Evolutionary conservation across 1,284 basidiomycete species (phyloP), one percentile per base, ranked within the genome.

Genomic region (Moesziomyces sp.): DNA sequence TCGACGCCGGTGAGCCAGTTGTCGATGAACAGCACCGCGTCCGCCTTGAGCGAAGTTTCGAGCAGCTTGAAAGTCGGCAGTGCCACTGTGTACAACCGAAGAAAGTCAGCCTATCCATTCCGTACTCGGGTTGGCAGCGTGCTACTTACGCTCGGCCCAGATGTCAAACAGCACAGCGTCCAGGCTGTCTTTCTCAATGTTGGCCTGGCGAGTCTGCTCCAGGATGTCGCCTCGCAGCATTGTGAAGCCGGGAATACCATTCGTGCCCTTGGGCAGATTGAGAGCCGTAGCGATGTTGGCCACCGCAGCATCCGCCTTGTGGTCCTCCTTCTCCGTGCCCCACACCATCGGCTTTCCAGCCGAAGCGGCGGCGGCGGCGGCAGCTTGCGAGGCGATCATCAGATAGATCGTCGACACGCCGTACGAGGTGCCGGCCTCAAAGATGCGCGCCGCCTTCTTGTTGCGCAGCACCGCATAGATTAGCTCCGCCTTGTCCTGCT

Each of bases 131-230:
- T 10, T 8, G 26, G 46, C 4, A 16, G 26, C 4, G 40, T 23
- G 6, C 1, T 26, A 69, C 66, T 63, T 26, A 69, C 66, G 44
- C 19, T 70, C 67, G 2, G 67, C 67, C 67, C 67, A 70, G 28
- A 70, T 70, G n/a, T 70, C 67, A 14, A 70, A 70, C 40, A 70
- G 61, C 53, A 64, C 67, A n/a, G 61, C 67, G 38, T 70, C 61
- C 14, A 70, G 49, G n/a, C 60, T 59, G 44, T 58, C 16, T 3
- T 26, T 10, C 24, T 52, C 60, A 35, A 70, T 64, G 21, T 64
- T 50, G 49, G 60, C 61, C 14, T 52, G 52, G 13, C 43, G 23
- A 14, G 59, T 60, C 46, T 55, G 46, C 26, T 60, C 60, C n/a
- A 64, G 60, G 35, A 70, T 70, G 28, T 70, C 67, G 42, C 67